Evolutionary conservation across 495 filamentous ascomycete genomes (phyloP).

Genomic region (Podospora anserina): DNA sequence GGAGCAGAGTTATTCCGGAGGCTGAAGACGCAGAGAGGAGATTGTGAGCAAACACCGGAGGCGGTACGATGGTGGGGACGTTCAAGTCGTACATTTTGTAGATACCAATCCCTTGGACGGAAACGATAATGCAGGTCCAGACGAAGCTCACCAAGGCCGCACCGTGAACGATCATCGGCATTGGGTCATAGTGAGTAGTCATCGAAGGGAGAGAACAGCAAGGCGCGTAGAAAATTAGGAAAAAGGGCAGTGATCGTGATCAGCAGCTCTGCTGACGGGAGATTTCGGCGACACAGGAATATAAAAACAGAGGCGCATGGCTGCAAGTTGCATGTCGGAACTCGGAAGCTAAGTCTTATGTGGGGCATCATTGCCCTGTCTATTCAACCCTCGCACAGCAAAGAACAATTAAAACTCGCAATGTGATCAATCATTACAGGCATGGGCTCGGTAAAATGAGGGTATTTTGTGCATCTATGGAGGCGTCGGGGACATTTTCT

Average conservation of each 20-base stretch:
- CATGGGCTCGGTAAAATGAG: constrained; percentile 2
- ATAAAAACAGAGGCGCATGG: constrained; percentile 7
- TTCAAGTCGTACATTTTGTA: constrained; percentile 44
- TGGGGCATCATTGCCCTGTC: constrained; percentile 10
- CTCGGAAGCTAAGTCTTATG: constrained; percentile 5
- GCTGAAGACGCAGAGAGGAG: constrained; percentile 33
- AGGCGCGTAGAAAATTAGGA: constrained; percentile 3
- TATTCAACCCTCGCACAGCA: background rate
- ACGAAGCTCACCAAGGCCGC: constrained; percentile 44
- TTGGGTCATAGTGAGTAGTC: constrained; percentile 31
- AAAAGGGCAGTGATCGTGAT: background rate
- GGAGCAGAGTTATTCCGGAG: constrained; percentile 48
- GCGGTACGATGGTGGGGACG: background rate
- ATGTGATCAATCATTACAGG: constrained; percentile 1
- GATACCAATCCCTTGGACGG: constrained; percentile 51
- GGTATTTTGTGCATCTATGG: background rate
- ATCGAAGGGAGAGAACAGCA: constrained; percentile 3
- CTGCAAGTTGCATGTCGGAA: background rate
- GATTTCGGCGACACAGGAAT: constrained; percentile 14
- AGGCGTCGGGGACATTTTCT: background rate
- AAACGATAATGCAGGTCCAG: constrained; percentile 49
- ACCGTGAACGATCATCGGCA: constrained; percentile 39
- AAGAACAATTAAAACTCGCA: background rate
- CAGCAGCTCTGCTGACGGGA: background rate
- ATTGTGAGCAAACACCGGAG: constrained; percentile 2